Base-by-base conservation (phyloP, 345 rosid genomes). In the Chamaenerion angustifolium region DNA sequence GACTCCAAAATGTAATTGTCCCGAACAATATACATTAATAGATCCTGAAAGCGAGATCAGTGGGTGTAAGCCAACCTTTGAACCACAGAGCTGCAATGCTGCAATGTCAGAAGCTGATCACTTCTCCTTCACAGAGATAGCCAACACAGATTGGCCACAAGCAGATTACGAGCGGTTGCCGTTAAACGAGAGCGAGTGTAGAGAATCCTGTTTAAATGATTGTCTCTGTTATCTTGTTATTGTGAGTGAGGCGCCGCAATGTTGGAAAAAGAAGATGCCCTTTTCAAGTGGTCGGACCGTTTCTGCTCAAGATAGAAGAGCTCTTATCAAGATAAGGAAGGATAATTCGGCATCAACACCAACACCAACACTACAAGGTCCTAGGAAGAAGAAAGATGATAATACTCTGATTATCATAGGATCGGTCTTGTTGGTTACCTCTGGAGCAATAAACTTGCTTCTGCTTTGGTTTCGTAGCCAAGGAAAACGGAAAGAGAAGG, bases 211-310 rank as follows among this genome's bases (percentile, higher is more conserved):
- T 64, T 51, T 78, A 65, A 43, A 2, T 9, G 89, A 73, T 53
- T 81, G 87, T 55, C 65, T 69, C n/a, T 85, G 90, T 27, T 79
- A 58, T 12, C 76, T 67, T 16, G 81, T 76, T 11, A 56, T 65
- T 45, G 63, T 43, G 10, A 60, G 58, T 51, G 10, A 15, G 0
- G 54, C n/a, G n/a, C n/a, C n/a, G n/a, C n/a, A n/a, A n/a, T 74
- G 83, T 40, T 69, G 70, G 77, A 83, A 78, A 68, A 78, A 78
- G 76, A 76, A 42, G 57, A 46, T 27, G 42, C 81, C 83, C 4
- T 51, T 78, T 10, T 64, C 74, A 1, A 70, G 71, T 18, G 85
- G 85, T 6, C 46, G 3, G 46, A 10, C 44, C 48, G 62, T 51
- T 54, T 9, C 54, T 0, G 1, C 16, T 1, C 7, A 17, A 2